Base-by-base conservation (phyloP, 257 asterid genomes). In the Jaltomata sinuosa region DNA sequence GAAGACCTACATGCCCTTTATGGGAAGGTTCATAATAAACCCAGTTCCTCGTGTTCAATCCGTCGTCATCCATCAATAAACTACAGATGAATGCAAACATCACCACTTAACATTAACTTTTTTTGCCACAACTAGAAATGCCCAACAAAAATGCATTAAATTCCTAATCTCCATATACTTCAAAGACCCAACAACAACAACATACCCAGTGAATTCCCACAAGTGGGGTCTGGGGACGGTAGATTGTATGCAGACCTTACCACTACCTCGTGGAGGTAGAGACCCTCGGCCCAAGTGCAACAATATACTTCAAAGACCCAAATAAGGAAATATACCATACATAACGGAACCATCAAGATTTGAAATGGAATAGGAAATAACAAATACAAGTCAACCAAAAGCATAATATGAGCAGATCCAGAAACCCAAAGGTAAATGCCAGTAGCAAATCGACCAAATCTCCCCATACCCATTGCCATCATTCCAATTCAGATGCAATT, bases 31-130 rank as follows among this genome's bases (percentile, higher is more conserved):
- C 99, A 77, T 96, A 96, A 53, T 92, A 96, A 85, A 97, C 98
- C 99, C 99, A 96, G 86, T 96, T 96, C 88, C 93, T 89, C 89
- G 94, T 84, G 92, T 96, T 94, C 88, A 90, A 90, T 11, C 89
- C 90, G 64, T 94, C 97, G 11, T 96, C 98, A 64, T 93, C 99
- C 98, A 94, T 94, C 52, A 11, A 77, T 68, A 87, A 84, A 90
- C 86, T 88, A 65, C 85, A 88, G 67, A 85, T 85, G 84, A 88
- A 85, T 19, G n/a, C 87, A 90, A 86, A 62, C n/a, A 83, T 82
- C 19, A 82, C 71, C n/a, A 21, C 52, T 79, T 61, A 1, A 31
- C 74, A 81, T 87, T 90, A 89, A 84, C 31, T 83, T 81, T 59
- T n/a, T n/a, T 31, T 49, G 12, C 25, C 54, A 52, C 6, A 67